Evolutionary conservation across 306 rosid genomes (phyloP), one percentile per base, ranked within the genome.

Genomic region (Abrus pulchellus): DNA sequence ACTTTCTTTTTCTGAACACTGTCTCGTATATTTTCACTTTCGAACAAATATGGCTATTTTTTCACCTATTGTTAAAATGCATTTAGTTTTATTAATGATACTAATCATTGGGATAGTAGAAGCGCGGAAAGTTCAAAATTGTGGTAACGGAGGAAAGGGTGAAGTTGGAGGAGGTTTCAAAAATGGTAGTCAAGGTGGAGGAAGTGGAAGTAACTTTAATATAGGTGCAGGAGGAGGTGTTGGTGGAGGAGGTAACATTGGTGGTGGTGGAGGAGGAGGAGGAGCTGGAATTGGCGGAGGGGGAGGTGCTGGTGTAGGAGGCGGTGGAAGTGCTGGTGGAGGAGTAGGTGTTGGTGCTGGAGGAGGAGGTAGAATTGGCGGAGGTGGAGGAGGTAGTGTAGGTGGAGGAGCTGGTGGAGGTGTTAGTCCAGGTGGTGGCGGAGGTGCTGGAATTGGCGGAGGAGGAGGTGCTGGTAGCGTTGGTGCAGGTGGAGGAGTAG

Each of bases 1-100:
- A 13, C 60, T 55, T 44, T n/a, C n/a, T 29, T 36, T 14, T 65
- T 5, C 33, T 11, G 4, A 30, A 52, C 30, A 38, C 38, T 33
- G 13, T 8, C 12, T 61, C 74, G 62, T 4, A 28, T 63, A 20
- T 5, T 57, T 70, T 7, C 1, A 12, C 40, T 3, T 52, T 5
- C 2, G 4, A 61, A 45, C 34, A 83, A 77, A 34, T 10, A 87
- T 80, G 86, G 50, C 7, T 8, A 43, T 34, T 0, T 71, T 61
- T 65, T 83, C 81, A 48, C 47, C 3, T 6, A 60, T 64, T 0
- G 61, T 47, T 48, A 70, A 28, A 30, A 5, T 78, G 34, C 47
- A 55, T 55, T 20, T 69, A 7, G 7, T 56, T 30, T 32, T 81
- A 14, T 65, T 77, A 4, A 14, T 52, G 11, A n/a, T 84, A n/a